Evolutionary conservation across 2,329 filamentous ascomycete species (phyloP), one percentile per base, ranked within the genome.

Genomic region (Daldinia sp.): DNA sequence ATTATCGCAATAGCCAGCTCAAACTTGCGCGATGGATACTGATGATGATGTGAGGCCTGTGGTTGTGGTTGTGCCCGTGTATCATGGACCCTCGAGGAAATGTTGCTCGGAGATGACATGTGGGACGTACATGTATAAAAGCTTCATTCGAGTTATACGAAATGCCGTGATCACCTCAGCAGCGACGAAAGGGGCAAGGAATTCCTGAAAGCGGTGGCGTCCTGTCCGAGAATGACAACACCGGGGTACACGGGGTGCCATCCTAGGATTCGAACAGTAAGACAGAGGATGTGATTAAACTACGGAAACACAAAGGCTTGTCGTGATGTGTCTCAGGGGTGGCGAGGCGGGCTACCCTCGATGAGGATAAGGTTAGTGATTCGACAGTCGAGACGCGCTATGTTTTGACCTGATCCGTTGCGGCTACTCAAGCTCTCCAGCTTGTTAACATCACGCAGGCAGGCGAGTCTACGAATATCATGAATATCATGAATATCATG

Each of bases 31-130:
- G 35, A 59, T 48, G 44, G 39, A 13, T 18, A 60, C 42, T 48
- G 46, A 54, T 62, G 51, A 67, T 56, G 51, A 67, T 56, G 60
- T 61, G 57, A 65, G 65, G 53, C 20, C 61, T 62, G 48, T 69
- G 64, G 62, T 51, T 62, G 48, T 69, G 64, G 62, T 51, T 50
- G 58, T 37, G 61, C 35, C 26, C 44, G 69, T 69, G 67, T 67
- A 65, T 63, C 69, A 10, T 33, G 20, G 18, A 50, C 56, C 55
- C 51, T 68, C 65, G 63, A 71, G 63, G 68, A 59, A 64, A 65
- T 68, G 66, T 63, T 63, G 64, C 58, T 68, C 65, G 62, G 64
- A 72, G 66, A 66, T 73, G 71, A 67, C 62, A 65, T 65, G 60
- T 70, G 66, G 66, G 60, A 68, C 61, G 55, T 37, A 41, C 35